Evolutionary conservation across 768 basidiomycete genomes (phyloP).

Genomic region (Podaxis sp.): DNA sequence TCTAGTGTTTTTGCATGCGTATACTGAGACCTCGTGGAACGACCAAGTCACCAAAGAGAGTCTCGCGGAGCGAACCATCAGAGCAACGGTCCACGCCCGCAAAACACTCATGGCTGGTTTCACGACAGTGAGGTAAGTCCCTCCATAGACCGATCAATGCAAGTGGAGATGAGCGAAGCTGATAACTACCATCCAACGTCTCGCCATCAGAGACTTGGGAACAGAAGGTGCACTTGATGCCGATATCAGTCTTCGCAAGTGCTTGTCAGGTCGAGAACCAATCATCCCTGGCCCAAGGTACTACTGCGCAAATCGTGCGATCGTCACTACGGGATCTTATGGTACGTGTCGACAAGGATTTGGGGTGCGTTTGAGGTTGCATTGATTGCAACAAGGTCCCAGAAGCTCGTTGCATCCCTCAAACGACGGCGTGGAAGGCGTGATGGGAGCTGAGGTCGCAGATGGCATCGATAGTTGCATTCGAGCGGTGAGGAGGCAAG

Average conservation of each 20-base stretch:
- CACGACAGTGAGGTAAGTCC: slow-evolving; percentile 55
- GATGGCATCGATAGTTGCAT: slow-evolving; percentile 58
- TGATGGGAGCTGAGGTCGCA: slow-evolving; percentile 56
- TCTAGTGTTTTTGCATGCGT: slow-evolving; percentile 61
- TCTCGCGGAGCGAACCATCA: slow-evolving; percentile 56
- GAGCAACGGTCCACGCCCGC: slow-evolving; percentile 59
- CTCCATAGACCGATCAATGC: background rate
- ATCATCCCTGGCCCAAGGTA: slow-evolving; percentile 63
- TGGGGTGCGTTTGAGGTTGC: slow-evolving; percentile 10
- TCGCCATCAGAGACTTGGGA: slow-evolving; percentile 52
- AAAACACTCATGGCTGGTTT: slow-evolving; percentile 61
- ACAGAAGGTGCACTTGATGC: slow-evolving; percentile 68
- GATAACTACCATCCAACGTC: background rate
- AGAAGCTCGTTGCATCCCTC: slow-evolving; percentile 45
- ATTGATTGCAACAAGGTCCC: slow-evolving; percentile 41
- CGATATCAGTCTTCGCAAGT: slow-evolving; percentile 57
- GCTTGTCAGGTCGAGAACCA: slow-evolving; percentile 38
- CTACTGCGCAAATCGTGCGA: slow-evolving; percentile 58
- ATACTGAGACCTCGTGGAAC: slow-evolving; percentile 58
- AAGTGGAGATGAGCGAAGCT: background rate
- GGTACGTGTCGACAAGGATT: slow-evolving; percentile 34
- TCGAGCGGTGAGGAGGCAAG: slow-evolving; percentile 56
- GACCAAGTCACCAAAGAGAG: slow-evolving; percentile 62
- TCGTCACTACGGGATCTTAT: slow-evolving; percentile 61
- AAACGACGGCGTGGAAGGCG: slow-evolving; percentile 53